Evolutionary conservation across 1,284 basidiomycete genomes (phyloP).

Genomic region (Leccinum variabile): DNA sequence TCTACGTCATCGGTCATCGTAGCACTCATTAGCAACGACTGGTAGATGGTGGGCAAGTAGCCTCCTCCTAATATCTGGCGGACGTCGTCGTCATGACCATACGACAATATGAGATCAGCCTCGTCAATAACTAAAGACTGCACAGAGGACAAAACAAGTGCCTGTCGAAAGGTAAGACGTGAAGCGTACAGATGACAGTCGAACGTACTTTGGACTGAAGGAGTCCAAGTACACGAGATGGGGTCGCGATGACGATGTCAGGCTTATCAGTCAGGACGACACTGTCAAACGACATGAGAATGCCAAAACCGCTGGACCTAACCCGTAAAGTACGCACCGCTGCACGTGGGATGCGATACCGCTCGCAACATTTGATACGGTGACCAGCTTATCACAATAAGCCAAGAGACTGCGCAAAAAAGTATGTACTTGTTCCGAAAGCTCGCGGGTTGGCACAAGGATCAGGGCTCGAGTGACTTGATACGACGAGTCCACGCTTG

Average conservation of each 20-base stretch:
- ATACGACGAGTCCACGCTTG: conserved; percentile 42
- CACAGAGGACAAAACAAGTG: conserved; percentile 60
- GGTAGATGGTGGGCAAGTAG: conserved; percentile 85
- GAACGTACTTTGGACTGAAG: conserved; percentile 72
- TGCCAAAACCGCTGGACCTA: neutral
- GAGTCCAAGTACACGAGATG: conserved; percentile 78
- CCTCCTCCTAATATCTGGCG: conserved; percentile 75
- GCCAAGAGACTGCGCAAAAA: conserved; percentile 68
- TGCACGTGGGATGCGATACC: conserved; percentile 77
- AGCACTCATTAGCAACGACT: conserved; percentile 96
- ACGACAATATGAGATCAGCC: conserved; percentile 96
- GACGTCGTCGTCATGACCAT: conserved; percentile 94
- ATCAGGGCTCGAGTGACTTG: conserved; percentile 79
- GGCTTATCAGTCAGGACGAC: conserved; percentile 86
- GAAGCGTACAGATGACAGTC: neutral
- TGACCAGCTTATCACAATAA: conserved; percentile 79
- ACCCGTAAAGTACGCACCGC: conserved; percentile 45
- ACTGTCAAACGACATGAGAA: conserved; percentile 40
- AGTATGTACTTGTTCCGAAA: conserved; percentile 85
- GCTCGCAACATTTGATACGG: conserved; percentile 78
- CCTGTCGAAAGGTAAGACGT: conserved; percentile 39
- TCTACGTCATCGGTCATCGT: conserved; percentile 98
- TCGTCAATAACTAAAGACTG: conserved; percentile 96
- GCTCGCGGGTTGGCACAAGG: conserved; percentile 92
- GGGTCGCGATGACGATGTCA: conserved; percentile 91